A percentile compares a stretch with the other conserved stretches of the same genome.
phyloP scores from a whole-genome alignment of 2,329 filamentous ascomycete species.

The Pseudopyricularia cyperi region DNA sequence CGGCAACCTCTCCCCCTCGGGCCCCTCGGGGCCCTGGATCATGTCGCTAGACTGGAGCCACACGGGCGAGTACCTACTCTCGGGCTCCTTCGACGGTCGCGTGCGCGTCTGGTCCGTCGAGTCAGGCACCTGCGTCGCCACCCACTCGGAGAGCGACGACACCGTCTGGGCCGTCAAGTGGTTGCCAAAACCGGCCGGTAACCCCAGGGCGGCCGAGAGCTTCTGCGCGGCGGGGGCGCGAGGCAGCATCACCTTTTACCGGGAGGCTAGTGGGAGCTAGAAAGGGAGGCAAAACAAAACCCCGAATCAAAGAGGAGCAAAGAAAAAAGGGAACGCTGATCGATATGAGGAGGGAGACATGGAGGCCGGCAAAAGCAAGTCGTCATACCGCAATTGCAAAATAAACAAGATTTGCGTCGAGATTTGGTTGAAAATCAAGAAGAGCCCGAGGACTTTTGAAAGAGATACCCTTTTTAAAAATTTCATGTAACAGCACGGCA shows the following conservation, averaged over 20 bases:
- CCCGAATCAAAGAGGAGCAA: background rate
- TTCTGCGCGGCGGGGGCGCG: conserved; percentile 73
- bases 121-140: conserved; percentile 72
- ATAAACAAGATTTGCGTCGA: no score
- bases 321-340: no score
- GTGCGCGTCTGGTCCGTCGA: conserved; percentile 94
- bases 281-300: no score
- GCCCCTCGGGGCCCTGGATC: conserved; percentile 61
- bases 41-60: conserved; percentile 86
- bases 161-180: conserved; percentile 74
- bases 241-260: conserved; percentile 66
- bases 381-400: no score
- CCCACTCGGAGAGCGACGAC: conserved; percentile 78
- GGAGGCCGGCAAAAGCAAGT: no score
- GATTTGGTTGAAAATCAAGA: background rate
- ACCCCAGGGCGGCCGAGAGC: conserved; percentile 40
- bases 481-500: background rate
- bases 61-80: conserved; percentile 82
- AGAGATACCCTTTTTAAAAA: background rate
- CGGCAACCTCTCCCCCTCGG: conserved; percentile 49
- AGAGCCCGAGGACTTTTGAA: background rate
- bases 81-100: conserved; percentile 82
- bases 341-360: no score
- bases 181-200: conserved; percentile 53
- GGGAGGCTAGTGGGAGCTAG: conserved; percentile 61